Evolutionary conservation across 805 yeast genomes (phyloP).

Genomic region (Saturnispora serradocipensis): DNA sequence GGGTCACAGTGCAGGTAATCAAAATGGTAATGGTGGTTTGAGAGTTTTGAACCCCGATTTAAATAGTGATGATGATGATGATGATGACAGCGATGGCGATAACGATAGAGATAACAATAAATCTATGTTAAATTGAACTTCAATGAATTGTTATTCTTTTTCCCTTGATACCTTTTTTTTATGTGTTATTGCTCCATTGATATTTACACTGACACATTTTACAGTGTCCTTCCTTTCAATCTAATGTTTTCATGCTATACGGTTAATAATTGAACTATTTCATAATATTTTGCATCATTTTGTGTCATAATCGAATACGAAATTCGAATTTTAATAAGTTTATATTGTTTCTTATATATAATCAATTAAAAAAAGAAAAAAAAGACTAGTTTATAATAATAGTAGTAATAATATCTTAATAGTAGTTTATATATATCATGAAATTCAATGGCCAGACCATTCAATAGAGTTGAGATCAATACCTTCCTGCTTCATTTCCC

Average conservation of each 20-base stretch:
- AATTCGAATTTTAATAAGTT: neutral
- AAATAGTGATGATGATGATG: constrained; percentile 12
- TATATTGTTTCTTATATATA: neutral
- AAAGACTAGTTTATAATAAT: neutral
- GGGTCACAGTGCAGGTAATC: constrained; percentile 3
- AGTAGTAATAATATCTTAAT: neutral
- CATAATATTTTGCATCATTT: neutral
- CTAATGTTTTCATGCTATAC: neutral
- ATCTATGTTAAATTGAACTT: neutral
- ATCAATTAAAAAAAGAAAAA: neutral
- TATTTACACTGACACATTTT: neutral
- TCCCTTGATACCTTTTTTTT: neutral
- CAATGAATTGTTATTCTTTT: neutral
- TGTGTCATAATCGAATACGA: neutral
- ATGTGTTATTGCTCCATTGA: neutral
- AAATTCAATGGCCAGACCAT: constrained; percentile 85
- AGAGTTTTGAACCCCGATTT: constrained; percentile 29
- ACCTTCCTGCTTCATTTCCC: constrained; percentile 99
- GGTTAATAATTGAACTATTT: neutral
- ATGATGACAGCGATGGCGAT: constrained; percentile 7
- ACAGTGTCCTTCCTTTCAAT: neutral
- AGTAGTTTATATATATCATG: neutral
- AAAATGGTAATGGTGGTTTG: constrained; percentile 16
- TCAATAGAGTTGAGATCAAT: constrained; percentile 88
- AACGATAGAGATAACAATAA: constrained; percentile 1